Evolutionary conservation across 768 basidiomycete genomes (phyloP), one percentile per base, ranked within the genome.

Genomic region (Russula emetica): DNA sequence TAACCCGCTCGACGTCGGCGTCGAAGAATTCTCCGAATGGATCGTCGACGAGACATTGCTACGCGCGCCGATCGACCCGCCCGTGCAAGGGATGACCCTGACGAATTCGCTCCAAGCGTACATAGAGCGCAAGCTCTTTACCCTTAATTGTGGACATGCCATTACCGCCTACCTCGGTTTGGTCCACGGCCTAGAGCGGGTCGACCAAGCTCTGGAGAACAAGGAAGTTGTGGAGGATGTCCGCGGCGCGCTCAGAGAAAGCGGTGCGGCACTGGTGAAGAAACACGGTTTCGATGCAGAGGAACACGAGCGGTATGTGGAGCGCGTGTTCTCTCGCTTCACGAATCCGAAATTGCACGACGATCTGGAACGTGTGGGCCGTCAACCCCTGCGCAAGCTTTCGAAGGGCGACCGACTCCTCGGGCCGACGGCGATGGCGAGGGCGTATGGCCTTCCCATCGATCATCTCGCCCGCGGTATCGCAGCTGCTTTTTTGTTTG

Each of bases 101-200:
- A 72, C 72, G 24, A 62, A 71, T 45, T 64, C 74, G 66, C 74
- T 78, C 34, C 54, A 69, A 18, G 71, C 73, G 47, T 78, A 76
- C 66, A 71, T 77, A 67, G 76, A 78, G 67, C 74, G 77, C 63
- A 78, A 78, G 67, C 75, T 78, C 52, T 78, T 75, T 71, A 77
- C 77, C 36, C 74, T 78, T 54, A 78, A 78, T 66, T 74, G 74
- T 53, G 77, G 77, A 4, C 77, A 78, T 67, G 76, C 76, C 6
- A 74, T 74, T 58, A 67, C 71, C 30, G 77, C 76, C 7, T 78
- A 77, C 68, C 75, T 78, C 47, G 77, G 77, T 20, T 70, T 72
- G 28, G 67, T 76, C 47, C 67, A 73, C 45, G 70, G 71, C 24
- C 64, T 72, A 36, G 38, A 34, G 40, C 75, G 74, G 24, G 74